Evolutionary conservation across 2,329 filamentous ascomycete species (phyloP), one percentile per base, ranked within the genome.

Genomic region (Rugonectria rugulosa): DNA sequence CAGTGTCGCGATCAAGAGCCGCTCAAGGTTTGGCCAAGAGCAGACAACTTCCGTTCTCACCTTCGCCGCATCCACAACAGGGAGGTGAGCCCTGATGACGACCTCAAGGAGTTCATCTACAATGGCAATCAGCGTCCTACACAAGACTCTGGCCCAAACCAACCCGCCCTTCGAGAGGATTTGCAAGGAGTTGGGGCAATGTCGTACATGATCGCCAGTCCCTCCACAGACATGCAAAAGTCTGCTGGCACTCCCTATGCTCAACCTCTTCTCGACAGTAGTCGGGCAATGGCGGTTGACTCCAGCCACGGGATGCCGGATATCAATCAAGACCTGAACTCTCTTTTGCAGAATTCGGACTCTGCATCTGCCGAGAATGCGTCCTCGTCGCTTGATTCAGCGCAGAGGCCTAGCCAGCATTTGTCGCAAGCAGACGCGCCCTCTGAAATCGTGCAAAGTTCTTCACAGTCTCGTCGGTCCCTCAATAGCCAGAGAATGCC

Each of bases 11-110:
- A 57, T 6, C 70, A 65, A 34, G 48, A 46, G 6, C 21, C 24
- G 12, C 56, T 77, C 2, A 96, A 96, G 70, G 75, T 81, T 29
- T 97, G 91, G 91, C 88, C 89, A 1, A 84, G 93, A 19, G 79
- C 88, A 45, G 93, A 97, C 72, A 97, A 97, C 68, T 97, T 97
- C 71, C 88, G 88, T 57, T 86, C 88, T 29, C 93, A 97, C 69
- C 80, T 96, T 40, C 79, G 76, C 44, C 83, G 88, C 10, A 85
- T 91, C 65, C 92, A 97, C 70, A 58, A 61, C 0, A 70, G 72
- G 3, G 23, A 68, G 1, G 69, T 79, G 9, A 53, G 56, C 4
- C 56, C 69, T 3, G 77, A 78, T 3, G 72, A 74, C 15, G 73
- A 78, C 26, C 58, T 83, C 5, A 68, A 70, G 17, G 34, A 62